These are phyloP conservation scores for Coccinonectria pachysandricola DNA, from an alignment of 2,329 filamentous ascomycete species.

Conservation along the genomic window DNA sequence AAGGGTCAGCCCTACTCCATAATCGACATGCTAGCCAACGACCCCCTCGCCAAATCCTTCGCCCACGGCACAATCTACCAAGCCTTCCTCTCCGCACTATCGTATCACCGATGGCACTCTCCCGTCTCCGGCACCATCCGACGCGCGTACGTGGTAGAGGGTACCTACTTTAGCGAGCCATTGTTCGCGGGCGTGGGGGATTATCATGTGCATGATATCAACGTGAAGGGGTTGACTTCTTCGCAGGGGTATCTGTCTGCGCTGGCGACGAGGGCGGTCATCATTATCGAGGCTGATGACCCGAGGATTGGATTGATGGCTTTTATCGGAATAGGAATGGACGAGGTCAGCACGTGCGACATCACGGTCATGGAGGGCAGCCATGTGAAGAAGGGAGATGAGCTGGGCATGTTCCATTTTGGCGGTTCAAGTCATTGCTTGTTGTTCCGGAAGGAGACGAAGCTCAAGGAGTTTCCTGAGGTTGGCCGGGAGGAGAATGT, in stretches of 20 bases:
- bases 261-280: slow-evolving; percentile 58
- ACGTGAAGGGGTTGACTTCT: slow-evolving; percentile 31
- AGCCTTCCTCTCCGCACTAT: slow-evolving; percentile 56
- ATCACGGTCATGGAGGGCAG: slow-evolving; percentile 59
- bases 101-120: slow-evolving; percentile 63
- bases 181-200: slow-evolving; percentile 27
- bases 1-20: slow-evolving; percentile 61
- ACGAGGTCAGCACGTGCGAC: slow-evolving; percentile 64
- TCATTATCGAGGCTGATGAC: slow-evolving; percentile 63
- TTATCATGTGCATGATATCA: slow-evolving; percentile 23
- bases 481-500: slow-evolving; percentile 28
- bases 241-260: slow-evolving; percentile 58
- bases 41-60: slow-evolving; percentile 43
- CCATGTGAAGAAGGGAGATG: slow-evolving; percentile 56
- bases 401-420: slow-evolving; percentile 72
- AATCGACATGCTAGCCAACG: slow-evolving; percentile 50
- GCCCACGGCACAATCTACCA: slow-evolving; percentile 58
- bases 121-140: slow-evolving; percentile 54
- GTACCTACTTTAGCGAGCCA: slow-evolving; percentile 58
- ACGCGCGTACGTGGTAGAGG: slow-evolving; percentile 47
- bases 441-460: slow-evolving; percentile 50
- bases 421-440: slow-evolving; percentile 64
- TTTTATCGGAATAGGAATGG: slow-evolving; percentile 65
- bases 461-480: slow-evolving; percentile 30
- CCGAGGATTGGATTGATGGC: slow-evolving; percentile 56